phyloP scores from a whole-genome alignment of 352 stramenopile species.

The Phytophthora kernoviae region DNA sequence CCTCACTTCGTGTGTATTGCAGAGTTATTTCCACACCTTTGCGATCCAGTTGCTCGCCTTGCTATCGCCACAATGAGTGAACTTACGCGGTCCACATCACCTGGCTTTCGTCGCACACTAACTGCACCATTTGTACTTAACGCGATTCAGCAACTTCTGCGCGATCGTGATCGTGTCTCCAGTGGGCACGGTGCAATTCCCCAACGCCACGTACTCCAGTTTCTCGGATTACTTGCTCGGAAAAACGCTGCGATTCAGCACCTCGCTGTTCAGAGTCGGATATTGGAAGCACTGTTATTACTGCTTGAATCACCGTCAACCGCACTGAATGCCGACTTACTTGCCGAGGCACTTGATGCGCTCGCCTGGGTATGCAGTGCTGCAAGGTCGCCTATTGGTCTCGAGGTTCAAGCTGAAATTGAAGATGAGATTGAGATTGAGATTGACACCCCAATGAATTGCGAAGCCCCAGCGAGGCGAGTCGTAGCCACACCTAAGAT shows the following conservation, averaged over 20 bases:
- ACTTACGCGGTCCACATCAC: conserved; percentile 30
- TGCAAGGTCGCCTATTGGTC: conserved; percentile 13
- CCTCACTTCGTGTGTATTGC: conserved; percentile 54
- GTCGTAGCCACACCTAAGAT: conserved; percentile 54
- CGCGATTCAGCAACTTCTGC: conserved; percentile 40
- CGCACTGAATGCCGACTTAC: conserved; percentile 35
- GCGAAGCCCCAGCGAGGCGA: conserved; percentile 35
- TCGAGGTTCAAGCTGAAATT: conserved; percentile 29
- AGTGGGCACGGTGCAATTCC: conserved; percentile 17
- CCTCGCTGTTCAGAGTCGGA: conserved; percentile 53
- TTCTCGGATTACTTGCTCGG: conserved; percentile 46
- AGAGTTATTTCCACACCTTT: conserved; percentile 44
- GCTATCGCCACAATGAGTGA: conserved; percentile 46
- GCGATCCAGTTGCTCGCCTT: conserved; percentile 43
- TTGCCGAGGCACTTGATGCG: conserved; percentile 52
- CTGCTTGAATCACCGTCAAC: conserved; percentile 56
- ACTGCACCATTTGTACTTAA: conserved; percentile 53
- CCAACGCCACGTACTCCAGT: conserved; percentile 46
- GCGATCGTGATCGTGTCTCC: conserved; percentile 33
- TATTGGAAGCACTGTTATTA: conserved; percentile 53
- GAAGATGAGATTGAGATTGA: conserved; percentile 24
- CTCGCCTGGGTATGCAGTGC: conserved; percentile 62
- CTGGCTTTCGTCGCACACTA: conserved; percentile 35
- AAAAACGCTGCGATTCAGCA: conserved; percentile 56
- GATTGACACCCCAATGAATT: conserved; percentile 12